phyloP scores from a whole-genome alignment of 257 asterid species.

The Solanum pennellii region DNA sequence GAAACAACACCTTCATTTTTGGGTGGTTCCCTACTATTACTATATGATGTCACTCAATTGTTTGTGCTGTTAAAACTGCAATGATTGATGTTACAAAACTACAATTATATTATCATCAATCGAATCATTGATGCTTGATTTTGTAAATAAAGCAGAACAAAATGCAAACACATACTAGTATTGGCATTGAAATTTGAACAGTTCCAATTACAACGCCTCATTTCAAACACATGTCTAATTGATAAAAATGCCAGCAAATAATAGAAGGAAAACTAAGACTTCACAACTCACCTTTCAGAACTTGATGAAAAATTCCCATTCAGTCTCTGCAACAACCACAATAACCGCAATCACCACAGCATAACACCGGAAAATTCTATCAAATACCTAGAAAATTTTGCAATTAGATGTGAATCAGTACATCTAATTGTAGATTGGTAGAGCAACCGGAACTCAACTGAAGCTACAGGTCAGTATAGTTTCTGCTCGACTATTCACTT shows the following conservation, averaged over 20 bases:
- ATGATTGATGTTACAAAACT: background rate
- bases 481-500: background rate
- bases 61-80: background rate
- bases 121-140: background rate
- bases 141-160: background rate
- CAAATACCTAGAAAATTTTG: constrained; percentile 38
- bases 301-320: constrained; percentile 61
- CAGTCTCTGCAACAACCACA: constrained; percentile 85
- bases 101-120: background rate
- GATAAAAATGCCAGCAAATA: background rate
- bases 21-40: background rate
- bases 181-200: background rate
- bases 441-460: background rate
- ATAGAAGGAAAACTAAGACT: background rate
- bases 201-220: background rate
- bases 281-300: constrained; percentile 50
- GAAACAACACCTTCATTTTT: background rate
- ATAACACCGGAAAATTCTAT: constrained; percentile 91
- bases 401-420: background rate
- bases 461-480: constrained; percentile 69
- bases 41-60: background rate
- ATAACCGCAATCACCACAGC: constrained; percentile 63
- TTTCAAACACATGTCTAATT: background rate
- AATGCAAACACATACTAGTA: background rate
- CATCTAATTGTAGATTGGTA: background rate